Percentiles rank a stretch among this genome's conserved stretches.
phyloP scores from a whole-genome alignment of 1,284 basidiomycete genomes.

The Tetrapyrgos nigripes region DNA sequence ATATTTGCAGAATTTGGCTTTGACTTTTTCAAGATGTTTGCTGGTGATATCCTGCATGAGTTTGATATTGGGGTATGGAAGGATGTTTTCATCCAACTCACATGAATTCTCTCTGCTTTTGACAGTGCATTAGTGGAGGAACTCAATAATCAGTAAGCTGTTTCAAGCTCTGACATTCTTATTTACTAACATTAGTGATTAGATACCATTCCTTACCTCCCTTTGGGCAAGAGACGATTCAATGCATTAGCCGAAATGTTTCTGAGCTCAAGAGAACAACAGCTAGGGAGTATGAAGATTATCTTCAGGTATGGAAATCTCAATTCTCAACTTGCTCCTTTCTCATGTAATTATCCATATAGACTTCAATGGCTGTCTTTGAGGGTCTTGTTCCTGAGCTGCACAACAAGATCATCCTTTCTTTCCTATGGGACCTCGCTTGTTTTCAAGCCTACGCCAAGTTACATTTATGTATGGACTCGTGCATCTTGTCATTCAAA shows the following conservation, averaged over 20 bases:
- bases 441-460: slow-evolving; percentile 29
- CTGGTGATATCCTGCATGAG: slow-evolving; percentile 32
- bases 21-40: slow-evolving; percentile 24
- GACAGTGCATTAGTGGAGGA: slow-evolving; percentile 7
- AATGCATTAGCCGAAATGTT: slow-evolving; percentile 22
- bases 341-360: not conserved
- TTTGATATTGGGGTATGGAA: slow-evolving; percentile 35
- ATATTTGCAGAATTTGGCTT: slow-evolving; percentile 15
- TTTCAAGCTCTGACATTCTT: not conserved
- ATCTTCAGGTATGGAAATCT: slow-evolving; percentile 26
- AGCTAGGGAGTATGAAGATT: slow-evolving; percentile 33
- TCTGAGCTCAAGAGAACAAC: slow-evolving; percentile 26
- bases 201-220: slow-evolving; percentile 13
- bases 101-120: slow-evolving; percentile 27
- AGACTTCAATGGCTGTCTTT: not conserved
- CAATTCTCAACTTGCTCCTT: not conserved
- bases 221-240: slow-evolving; percentile 25
- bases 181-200: not conserved
- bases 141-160: slow-evolving; percentile 19
- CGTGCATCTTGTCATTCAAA: not conserved
- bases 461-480: slow-evolving; percentile 24
- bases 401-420: slow-evolving; percentile 15
- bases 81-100: slow-evolving; percentile 29
- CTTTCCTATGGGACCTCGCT: slow-evolving; percentile 13
- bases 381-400: slow-evolving; percentile 9